Conservation (phyloP, 306 rosid genomes). For the Trifolium fragiferum region DNA sequence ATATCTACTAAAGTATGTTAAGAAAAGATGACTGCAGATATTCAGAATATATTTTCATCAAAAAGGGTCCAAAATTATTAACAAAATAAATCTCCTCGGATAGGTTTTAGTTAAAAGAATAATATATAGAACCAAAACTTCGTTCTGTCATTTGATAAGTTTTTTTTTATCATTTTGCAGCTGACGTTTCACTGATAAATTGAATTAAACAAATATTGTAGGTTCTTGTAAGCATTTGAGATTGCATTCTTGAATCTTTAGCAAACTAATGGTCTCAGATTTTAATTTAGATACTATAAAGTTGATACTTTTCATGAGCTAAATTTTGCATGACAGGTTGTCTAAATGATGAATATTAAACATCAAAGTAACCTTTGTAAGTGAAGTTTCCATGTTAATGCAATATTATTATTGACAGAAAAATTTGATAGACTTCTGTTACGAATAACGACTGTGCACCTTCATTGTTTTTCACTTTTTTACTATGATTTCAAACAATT, state of each 20-base stretch:
- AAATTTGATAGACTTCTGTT: background rate
- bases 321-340: constrained; percentile 26
- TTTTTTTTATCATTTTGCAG: background rate
- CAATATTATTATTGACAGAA: constrained; percentile 26
- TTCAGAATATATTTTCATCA: background rate
- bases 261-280: constrained; percentile 12
- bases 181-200: constrained; percentile 2
- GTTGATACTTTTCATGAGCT: constrained; percentile 22
- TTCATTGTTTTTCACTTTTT: constrained; percentile 28
- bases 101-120: background rate
- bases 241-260: constrained; percentile 5
- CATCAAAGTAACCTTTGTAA: constrained; percentile 1
- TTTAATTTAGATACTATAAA: background rate
- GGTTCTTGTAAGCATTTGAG: constrained; percentile 14
- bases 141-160: background rate
- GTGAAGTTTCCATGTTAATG: constrained; percentile 24
- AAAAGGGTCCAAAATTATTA: background rate
- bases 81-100: background rate
- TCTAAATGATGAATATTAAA: constrained; percentile 18
- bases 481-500: constrained; percentile 18
- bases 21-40: background rate
- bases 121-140: background rate
- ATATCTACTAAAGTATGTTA: background rate
- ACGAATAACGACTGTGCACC: background rate
- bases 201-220: constrained; percentile 9